phyloP scores from a whole-genome alignment of 73 alveolate genomes.

The Paraurostyla sp. region DNA sequence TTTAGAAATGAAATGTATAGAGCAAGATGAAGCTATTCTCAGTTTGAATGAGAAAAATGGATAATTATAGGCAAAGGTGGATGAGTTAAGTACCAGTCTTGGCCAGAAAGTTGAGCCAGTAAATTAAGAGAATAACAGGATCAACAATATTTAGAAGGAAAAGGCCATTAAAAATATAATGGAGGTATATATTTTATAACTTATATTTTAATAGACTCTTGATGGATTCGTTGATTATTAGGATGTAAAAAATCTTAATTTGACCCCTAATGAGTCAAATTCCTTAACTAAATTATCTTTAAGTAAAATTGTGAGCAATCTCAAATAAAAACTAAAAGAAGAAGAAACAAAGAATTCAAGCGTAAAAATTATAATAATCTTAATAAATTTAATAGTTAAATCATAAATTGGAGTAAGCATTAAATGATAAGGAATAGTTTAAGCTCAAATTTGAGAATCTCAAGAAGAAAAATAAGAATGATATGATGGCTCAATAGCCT shows the following conservation, averaged over 20 bases:
- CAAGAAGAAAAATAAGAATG: constrained; percentile 62
- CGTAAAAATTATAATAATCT: background rate
- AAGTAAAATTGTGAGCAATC: constrained; percentile 68
- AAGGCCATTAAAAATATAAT: constrained; percentile 54
- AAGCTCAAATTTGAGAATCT: constrained; percentile 59
- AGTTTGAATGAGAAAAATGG: background rate
- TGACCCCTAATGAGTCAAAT: constrained; percentile 52
- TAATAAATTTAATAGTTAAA: background rate
- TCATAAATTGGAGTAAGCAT: constrained; percentile 64
- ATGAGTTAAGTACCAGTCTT: background rate
- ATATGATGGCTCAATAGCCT: constrained; percentile 12
- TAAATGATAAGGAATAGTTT: constrained; percentile 65
- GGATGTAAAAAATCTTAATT: constrained; percentile 25
- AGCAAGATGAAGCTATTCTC: constrained; percentile 38
- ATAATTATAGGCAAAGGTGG: background rate
- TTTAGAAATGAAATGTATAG: constrained; percentile 58
- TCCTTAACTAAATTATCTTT: constrained; percentile 50
- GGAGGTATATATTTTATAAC: background rate
- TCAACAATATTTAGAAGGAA: background rate
- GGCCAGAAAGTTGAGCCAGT: background rate
- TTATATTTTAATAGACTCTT: background rate
- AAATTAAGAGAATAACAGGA: background rate
- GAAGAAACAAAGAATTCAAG: constrained; percentile 64
- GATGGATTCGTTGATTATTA: constrained; percentile 57
- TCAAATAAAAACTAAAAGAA: constrained; percentile 55